A percentile compares a stretch with the other conserved stretches of the same genome.
These are phyloP conservation scores for Cupressus sempervirens DNA, from an alignment of 75 land plant genomes.

Conservation along the genomic window DNA sequence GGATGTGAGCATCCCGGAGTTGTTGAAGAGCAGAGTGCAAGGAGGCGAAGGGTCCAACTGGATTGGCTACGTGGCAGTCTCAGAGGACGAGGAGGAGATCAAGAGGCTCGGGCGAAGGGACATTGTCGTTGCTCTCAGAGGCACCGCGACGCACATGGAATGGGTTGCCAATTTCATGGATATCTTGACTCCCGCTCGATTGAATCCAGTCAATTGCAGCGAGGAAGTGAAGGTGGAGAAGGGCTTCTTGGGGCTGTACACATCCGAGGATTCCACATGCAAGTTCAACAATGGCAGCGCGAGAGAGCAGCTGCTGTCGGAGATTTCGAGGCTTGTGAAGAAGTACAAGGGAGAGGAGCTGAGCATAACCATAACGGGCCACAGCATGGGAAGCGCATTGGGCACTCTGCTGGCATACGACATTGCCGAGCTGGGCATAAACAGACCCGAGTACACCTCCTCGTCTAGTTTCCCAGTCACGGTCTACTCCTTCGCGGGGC, in stretches of 20 bases:
- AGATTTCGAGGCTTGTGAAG: constrained; percentile 23
- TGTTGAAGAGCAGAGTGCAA: constrained; percentile 6
- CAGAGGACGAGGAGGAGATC: constrained; percentile 16
- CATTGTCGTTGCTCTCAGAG: constrained; percentile 33
- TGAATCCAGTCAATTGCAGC: constrained; percentile 1
- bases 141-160: constrained; percentile 18
- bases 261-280: constrained; percentile 23
- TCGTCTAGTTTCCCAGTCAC: constrained; percentile 10
- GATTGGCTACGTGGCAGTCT: constrained; percentile 41
- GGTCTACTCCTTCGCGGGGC: constrained; percentile 24
- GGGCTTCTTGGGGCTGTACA: constrained; percentile 63
- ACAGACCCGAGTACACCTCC: background rate
- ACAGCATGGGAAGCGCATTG: constrained; percentile 49
- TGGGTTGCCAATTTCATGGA: constrained; percentile 23
- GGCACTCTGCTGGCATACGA: constrained; percentile 40
- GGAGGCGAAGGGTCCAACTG: constrained; percentile 23
- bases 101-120: constrained; percentile 36
- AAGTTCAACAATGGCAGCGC: constrained; percentile 31
- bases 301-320: constrained; percentile 29
- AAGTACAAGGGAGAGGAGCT: constrained; percentile 25
- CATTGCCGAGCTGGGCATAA: constrained; percentile 21
- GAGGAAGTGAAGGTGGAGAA: constrained; percentile 41
- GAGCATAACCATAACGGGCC: constrained; percentile 50
- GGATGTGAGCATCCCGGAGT: constrained; percentile 4
- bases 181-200: constrained; percentile 13